These are phyloP conservation scores for Cytospora piceae DNA, from an alignment of 2,329 filamentous ascomycete genomes.

Conservation along the genomic window DNA sequence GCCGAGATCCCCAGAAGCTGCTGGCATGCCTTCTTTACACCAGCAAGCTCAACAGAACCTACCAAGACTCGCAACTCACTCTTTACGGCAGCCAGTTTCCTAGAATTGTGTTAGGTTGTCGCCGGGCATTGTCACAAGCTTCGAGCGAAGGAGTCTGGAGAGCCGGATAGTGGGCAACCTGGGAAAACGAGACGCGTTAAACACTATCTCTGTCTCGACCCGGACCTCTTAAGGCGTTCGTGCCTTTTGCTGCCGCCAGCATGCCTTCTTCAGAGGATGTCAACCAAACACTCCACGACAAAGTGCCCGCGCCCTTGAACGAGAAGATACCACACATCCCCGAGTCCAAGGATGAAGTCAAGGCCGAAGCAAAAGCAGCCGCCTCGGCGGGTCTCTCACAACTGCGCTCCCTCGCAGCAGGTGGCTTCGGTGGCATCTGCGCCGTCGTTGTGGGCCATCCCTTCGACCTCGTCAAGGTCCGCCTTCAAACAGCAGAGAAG, in stretches of 20 bases:
- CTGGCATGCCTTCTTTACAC: neutral
- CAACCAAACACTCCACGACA: slow-evolving; percentile 40
- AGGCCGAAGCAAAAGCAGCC: slow-evolving; percentile 48
- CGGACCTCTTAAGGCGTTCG: neutral
- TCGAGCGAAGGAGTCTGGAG: neutral
- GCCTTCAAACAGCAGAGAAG: slow-evolving; percentile 92
- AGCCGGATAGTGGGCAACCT: neutral
- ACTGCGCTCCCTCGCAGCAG: slow-evolving; percentile 82
- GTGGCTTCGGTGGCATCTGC: slow-evolving; percentile 91
- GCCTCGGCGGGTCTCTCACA: slow-evolving; percentile 49
- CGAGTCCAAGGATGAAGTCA: slow-evolving; percentile 49
- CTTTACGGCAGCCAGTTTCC: neutral
- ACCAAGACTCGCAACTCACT: neutral
- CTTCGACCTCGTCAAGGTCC: slow-evolving; percentile 97
- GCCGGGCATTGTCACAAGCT: neutral
- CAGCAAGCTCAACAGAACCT: neutral
- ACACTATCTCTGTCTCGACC: neutral
- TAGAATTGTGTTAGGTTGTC: neutral
- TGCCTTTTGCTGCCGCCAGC: slow-evolving; percentile 24
- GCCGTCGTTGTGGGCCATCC: slow-evolving; percentile 94
- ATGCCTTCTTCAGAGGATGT: slow-evolving; percentile 37
- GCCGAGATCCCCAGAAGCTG: neutral
- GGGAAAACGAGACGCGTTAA: neutral
- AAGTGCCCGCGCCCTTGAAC: slow-evolving; percentile 42
- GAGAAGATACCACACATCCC: slow-evolving; percentile 49